Base-by-base conservation (phyloP, 805 yeast genomes). In the Candida nemodendra region DNA sequence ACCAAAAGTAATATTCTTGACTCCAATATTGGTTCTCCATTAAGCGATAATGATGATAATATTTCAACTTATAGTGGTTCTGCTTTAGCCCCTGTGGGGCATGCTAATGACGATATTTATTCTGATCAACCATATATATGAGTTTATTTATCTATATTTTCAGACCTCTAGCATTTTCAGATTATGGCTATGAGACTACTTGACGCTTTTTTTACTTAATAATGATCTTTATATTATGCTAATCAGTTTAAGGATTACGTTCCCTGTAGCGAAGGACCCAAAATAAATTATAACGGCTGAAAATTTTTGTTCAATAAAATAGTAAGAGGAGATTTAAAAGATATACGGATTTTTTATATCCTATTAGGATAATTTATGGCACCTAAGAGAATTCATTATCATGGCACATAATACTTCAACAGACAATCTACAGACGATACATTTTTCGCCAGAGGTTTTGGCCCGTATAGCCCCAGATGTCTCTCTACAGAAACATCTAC, bases 401-500 rank as follows among this genome's bases (percentile, higher is more conserved):
- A n/a, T n/a, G n/a, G n/a, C n/a, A n/a, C n/a, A n/a, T n/a, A n/a
- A n/a, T n/a, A n/a, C n/a, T n/a, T n/a, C n/a, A n/a, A n/a, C n/a
- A n/a, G n/a, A n/a, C n/a, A n/a, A n/a, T n/a, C n/a, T 58, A 36
- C 59, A 66, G 29, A 73, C 82, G 11, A 69, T 84, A 24, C 65
- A 76, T 4, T 88, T 89, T 57, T 81, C 93, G 1, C 91, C 96
- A 0, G 84, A 81, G 18, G 87, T 88, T 9, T 66, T 90, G 29
- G 89, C 93, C 1, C 68, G 93, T 36, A 75, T 90, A 25, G 87
- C 95, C 2, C 96, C 97, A 1, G 95, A 87, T 39, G 57, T 85
- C 11, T 84, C 91, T 4, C 68, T 90, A 30, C 84, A 84, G 56
- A 74, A 95, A 54, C 95, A 88, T 59, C 59, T 90, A 12, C 73